Conservation (phyloP, 148 eudicot genomes). For the Selenicereus undatus region DNA sequence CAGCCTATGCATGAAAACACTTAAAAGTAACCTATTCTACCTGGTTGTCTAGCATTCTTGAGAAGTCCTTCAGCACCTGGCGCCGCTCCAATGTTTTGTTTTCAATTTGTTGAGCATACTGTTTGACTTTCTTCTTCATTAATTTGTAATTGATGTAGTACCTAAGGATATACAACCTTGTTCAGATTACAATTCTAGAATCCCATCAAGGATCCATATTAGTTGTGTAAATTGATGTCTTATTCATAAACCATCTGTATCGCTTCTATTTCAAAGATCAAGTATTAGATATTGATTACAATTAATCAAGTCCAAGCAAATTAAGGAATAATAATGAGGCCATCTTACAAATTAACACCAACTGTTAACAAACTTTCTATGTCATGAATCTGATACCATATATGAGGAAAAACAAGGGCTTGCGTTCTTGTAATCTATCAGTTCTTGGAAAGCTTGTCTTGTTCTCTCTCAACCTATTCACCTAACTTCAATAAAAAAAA, state of each 20-base stretch:
- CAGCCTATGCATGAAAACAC: neutral
- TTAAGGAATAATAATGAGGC: neutral
- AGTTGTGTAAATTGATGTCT: neutral
- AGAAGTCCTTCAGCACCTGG: constrained; percentile 56
- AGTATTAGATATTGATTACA: neutral
- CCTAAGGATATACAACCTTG: constrained; percentile 19
- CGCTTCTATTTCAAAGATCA: neutral
- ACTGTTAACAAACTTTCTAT: neutral
- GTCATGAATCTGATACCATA: neutral
- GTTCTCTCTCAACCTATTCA: neutral
- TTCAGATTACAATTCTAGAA: neutral
- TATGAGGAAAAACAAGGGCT: neutral
- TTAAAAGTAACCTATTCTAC: constrained; percentile 14
- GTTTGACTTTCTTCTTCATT: constrained; percentile 53
- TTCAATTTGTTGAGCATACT: constrained; percentile 36
- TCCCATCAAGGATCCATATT: neutral
- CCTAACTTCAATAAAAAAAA: neutral
- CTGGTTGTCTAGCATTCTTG: constrained; percentile 51
- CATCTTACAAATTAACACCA: neutral
- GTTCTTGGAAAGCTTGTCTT: neutral
- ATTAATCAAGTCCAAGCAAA: neutral
- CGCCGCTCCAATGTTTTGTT: constrained; percentile 33
- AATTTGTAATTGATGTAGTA: constrained; percentile 51
- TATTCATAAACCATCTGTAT: neutral
- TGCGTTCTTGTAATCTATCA: neutral